phyloP scores from a whole-genome alignment of 2,329 filamentous ascomycete species.

The Pseudogymnoascus sp. region DNA sequence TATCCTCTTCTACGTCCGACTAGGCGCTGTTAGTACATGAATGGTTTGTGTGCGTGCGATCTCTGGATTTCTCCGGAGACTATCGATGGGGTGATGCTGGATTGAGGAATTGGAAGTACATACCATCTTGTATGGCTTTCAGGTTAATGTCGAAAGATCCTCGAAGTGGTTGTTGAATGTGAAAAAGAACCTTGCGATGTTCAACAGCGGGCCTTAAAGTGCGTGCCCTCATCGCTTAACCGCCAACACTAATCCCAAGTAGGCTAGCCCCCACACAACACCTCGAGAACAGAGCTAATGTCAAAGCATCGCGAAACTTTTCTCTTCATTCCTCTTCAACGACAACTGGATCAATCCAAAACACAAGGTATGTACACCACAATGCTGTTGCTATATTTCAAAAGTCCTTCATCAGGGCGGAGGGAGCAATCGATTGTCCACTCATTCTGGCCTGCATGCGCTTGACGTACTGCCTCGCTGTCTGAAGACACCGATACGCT shows the following conservation, averaged over 20 bases:
- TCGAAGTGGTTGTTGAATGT: slow-evolving; percentile 46
- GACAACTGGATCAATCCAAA: slow-evolving; percentile 7
- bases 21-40: slow-evolving; percentile 31
- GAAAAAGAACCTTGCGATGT: slow-evolving; percentile 8
- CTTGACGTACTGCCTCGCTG: slow-evolving; percentile 3
- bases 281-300: neutral
- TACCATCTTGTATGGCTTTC: slow-evolving; percentile 54
- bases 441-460: slow-evolving; percentile 20
- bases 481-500: slow-evolving; percentile 48
- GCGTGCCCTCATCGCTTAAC: slow-evolving; percentile 10
- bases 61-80: neutral
- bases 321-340: slow-evolving; percentile 5
- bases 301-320: slow-evolving; percentile 9
- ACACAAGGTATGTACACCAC: slow-evolving; percentile 2
- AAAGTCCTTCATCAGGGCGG: slow-evolving; percentile 30
- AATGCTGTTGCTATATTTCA: slow-evolving; percentile 8
- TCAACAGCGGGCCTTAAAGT: slow-evolving; percentile 9
- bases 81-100: slow-evolving; percentile 10
- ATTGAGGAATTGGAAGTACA: slow-evolving; percentile 24
- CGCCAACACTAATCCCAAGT: neutral
- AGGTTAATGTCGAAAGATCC: slow-evolving; percentile 54
- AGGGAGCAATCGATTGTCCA: slow-evolving; percentile 48
- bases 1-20: slow-evolving; percentile 99
- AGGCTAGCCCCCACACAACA: slow-evolving; percentile 7
- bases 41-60: neutral